These are phyloP conservation scores for Fusarium stilboides DNA, from an alignment of 2,329 filamentous ascomycete genomes.

Conservation along the genomic window DNA sequence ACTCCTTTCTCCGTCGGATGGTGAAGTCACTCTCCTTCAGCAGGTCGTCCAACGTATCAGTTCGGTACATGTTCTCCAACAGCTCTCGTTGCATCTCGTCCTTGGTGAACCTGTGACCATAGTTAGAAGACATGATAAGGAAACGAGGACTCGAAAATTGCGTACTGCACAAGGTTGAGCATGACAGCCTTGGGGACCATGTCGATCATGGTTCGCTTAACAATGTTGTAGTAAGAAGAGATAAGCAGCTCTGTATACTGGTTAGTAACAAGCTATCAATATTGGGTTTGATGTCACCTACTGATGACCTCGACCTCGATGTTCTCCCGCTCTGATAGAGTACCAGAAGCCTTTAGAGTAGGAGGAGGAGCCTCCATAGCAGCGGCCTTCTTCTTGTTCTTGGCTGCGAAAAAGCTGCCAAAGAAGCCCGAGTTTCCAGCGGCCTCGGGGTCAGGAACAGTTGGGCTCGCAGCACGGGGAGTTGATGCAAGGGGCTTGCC, in stretches of 20 bases:
- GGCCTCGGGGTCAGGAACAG: conserved; percentile 67
- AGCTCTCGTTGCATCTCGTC: conserved; percentile 99
- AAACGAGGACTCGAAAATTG: conserved; percentile 46
- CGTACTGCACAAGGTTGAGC: conserved; percentile 95
- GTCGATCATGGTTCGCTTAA: conserved; percentile 98
- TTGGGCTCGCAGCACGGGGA: conserved; percentile 84
- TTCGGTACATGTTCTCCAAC: conserved; percentile 97
- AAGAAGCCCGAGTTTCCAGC: conserved; percentile 86
- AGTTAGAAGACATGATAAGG: conserved; percentile 31
- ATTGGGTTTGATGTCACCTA: conserved; percentile 63
- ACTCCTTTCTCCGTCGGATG: conserved; percentile 93
- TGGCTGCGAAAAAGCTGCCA: conserved; percentile 97
- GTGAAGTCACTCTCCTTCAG: conserved; percentile 99
- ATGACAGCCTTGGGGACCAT: conserved; percentile 99
- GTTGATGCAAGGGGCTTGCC: conserved; percentile 86
- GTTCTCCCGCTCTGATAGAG: conserved; percentile 91
- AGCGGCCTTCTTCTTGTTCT: conserved; percentile 99
- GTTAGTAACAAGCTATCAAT: conserved; percentile 27
- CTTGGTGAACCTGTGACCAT: conserved; percentile 81
- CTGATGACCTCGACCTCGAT: conserved; percentile 99
- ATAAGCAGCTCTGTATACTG: conserved; percentile 84
- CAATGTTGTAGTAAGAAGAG: conserved; percentile 97
- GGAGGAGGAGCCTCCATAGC: conserved; percentile 97
- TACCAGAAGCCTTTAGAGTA: conserved; percentile 93
- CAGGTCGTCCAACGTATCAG: conserved; percentile 89